A percentile compares a stretch with the other conserved stretches of the same genome.
Evolutionary conservation across 2,329 filamentous ascomycete species (phyloP).

Genomic region (Penicillium corylophilum): DNA sequence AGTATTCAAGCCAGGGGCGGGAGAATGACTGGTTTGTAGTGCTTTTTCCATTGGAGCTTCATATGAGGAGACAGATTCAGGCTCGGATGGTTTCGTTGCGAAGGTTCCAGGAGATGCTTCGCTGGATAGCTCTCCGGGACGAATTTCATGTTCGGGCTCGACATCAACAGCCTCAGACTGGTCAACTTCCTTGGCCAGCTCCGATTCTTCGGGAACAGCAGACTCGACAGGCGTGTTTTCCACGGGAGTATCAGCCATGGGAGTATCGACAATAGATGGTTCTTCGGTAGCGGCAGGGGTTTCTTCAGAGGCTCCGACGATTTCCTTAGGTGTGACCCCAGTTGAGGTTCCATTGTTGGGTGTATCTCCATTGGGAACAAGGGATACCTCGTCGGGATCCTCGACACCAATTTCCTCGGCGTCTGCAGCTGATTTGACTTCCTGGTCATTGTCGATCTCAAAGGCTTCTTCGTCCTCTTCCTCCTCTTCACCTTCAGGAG

Average conservation of each 20-base stretch:
- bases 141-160: slow-evolving; percentile 21
- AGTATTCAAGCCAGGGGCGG: slow-evolving; percentile 56
- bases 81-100: slow-evolving; percentile 46
- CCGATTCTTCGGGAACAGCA: slow-evolving; percentile 1
- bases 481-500: slow-evolving; percentile 35
- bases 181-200: slow-evolving; percentile 12
- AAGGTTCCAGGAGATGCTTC: slow-evolving; percentile 45
- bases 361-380: slow-evolving; percentile 30
- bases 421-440: slow-evolving; percentile 24
- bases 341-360: slow-evolving; percentile 20
- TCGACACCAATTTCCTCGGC: slow-evolving; percentile 30
- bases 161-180: slow-evolving; percentile 14
- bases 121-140: slow-evolving; percentile 36
- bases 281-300: slow-evolving; percentile 15
- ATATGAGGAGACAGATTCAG: slow-evolving; percentile 45
- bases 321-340: slow-evolving; percentile 30
- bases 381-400: slow-evolving; percentile 37
- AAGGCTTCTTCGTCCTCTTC: slow-evolving; percentile 26
- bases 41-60: slow-evolving; percentile 36
- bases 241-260: slow-evolving; percentile 5
- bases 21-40: slow-evolving; percentile 39
- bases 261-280: slow-evolving; percentile 14
- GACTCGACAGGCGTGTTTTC: slow-evolving; percentile 1
- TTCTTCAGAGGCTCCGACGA: slow-evolving; percentile 18
- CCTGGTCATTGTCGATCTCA: slow-evolving; percentile 24